These are phyloP conservation scores for Allium cepa DNA, from an alignment of 106 monocot species.

Conservation along the genomic window DNA sequence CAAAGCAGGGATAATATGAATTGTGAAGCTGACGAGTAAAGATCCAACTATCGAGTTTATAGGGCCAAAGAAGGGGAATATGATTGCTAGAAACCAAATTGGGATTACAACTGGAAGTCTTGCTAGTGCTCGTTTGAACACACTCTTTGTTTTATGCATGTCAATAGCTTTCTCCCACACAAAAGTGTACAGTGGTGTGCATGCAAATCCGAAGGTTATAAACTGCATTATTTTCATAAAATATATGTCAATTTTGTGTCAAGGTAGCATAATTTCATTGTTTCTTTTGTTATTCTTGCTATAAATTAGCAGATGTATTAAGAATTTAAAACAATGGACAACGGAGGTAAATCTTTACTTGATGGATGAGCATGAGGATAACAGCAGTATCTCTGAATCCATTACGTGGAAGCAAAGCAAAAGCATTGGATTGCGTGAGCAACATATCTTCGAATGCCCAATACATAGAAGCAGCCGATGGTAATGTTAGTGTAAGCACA, in stretches of 20 bases:
- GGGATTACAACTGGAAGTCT: constrained; percentile 62
- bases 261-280: no score
- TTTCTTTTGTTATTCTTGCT: no score
- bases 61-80: no score
- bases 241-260: neutral
- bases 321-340: no score
- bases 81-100: constrained; percentile 78
- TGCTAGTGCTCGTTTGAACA: constrained; percentile 40
- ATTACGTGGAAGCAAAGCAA: constrained; percentile 62
- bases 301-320: no score
- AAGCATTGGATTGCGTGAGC: constrained; percentile 74
- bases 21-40: no score
- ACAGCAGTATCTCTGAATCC: constrained; percentile 59
- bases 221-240: constrained; percentile 25
- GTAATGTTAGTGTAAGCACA: constrained; percentile 66
- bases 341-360: constrained; percentile 12
- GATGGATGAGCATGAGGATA: constrained; percentile 76
- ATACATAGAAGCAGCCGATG: constrained; percentile 68
- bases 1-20: constrained; percentile 60
- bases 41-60: no score
- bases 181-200: constrained; percentile 80
- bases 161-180: constrained; percentile 80
- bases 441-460: constrained; percentile 81
- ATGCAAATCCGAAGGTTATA: constrained; percentile 84
- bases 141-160: constrained; percentile 48